Evolutionary conservation across 805 yeast species (phyloP).

Genomic region (Brettanomyces naardenensis): DNA sequence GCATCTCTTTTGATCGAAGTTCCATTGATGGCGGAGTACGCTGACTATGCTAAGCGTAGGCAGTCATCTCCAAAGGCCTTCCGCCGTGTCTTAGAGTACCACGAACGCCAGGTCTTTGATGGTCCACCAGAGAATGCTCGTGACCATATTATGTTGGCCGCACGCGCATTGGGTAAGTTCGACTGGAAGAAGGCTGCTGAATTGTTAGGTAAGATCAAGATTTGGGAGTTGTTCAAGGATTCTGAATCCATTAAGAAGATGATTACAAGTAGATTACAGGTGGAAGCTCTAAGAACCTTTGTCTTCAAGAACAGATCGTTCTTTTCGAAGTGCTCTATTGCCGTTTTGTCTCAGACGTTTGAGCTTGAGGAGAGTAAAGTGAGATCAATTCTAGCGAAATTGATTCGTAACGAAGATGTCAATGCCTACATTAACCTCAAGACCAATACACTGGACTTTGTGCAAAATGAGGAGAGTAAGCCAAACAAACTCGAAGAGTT

Average conservation of each 20-base stretch:
- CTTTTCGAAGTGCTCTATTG: slow-evolving; percentile 66
- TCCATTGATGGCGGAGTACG: slow-evolving; percentile 76
- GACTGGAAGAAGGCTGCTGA: slow-evolving; percentile 79
- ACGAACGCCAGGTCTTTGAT: slow-evolving; percentile 88
- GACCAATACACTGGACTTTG: slow-evolving; percentile 55
- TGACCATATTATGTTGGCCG: slow-evolving; percentile 89
- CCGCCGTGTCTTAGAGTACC: slow-evolving; percentile 84
- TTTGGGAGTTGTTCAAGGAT: slow-evolving; percentile 79
- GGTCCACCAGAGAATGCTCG: slow-evolving; percentile 98
- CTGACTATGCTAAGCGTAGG: slow-evolving; percentile 54
- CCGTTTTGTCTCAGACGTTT: slow-evolving; percentile 58
- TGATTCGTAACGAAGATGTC: slow-evolving; percentile 74
- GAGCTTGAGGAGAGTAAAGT: slow-evolving; percentile 52
- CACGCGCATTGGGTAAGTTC: slow-evolving; percentile 79
- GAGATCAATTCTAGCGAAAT: slow-evolving; percentile 56
- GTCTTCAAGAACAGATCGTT: slow-evolving; percentile 74
- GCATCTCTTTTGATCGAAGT: slow-evolving; percentile 84
- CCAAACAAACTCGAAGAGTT: slow-evolving; percentile 80
- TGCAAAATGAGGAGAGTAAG: slow-evolving; percentile 56
- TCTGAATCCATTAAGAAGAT: slow-evolving; percentile 58
- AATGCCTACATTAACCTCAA: slow-evolving; percentile 66
- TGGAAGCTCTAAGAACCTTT: slow-evolving; percentile 90
- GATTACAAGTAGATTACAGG: slow-evolving; percentile 72
- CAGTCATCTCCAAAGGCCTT: slow-evolving; percentile 62
- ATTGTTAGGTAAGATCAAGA: slow-evolving; percentile 66